Evolutionary conservation across 176 grass and related monocot genomes (phyloP).

Genomic region (Avena eriantha): DNA sequence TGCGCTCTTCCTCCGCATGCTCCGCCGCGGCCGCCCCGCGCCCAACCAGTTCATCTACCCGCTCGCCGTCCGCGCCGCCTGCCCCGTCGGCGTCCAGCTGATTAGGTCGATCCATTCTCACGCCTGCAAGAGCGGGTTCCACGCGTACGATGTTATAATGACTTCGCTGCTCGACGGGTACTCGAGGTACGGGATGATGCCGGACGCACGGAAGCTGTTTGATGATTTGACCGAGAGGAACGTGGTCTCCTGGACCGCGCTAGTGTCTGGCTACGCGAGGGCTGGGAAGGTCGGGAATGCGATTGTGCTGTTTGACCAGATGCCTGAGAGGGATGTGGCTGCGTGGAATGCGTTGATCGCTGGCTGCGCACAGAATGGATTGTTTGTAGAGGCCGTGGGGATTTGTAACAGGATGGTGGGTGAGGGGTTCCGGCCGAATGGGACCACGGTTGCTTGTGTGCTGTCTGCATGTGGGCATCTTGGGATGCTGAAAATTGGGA

Average conservation of each 20-base stretch:
- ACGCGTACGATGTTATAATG: conserved; percentile 44
- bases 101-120: conserved; percentile 64
- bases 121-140: conserved; percentile 63
- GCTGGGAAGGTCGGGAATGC: conserved; percentile 57
- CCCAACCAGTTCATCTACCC: conserved; percentile 92
- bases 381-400: conserved; percentile 55
- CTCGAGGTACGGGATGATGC: conserved; percentile 62
- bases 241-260: conserved; percentile 73
- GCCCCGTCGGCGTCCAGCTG: conserved; percentile 30
- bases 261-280: conserved; percentile 69
- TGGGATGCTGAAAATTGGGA: conserved; percentile 70
- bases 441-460: conserved; percentile 63
- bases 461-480: conserved; percentile 75
- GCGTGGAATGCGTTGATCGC: conserved; percentile 82
- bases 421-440: conserved; percentile 56
- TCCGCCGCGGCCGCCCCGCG: conserved; percentile 42
- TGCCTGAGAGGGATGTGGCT: conserved; percentile 72
- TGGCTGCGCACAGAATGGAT: conserved; percentile 68
- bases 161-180: conserved; percentile 78
- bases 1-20: conserved; percentile 74
- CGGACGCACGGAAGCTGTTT: conserved; percentile 68
- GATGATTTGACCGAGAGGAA: conserved; percentile 71
- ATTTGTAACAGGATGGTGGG: conserved; percentile 68
- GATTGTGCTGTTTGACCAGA: conserved; percentile 60
- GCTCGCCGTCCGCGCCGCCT: conserved; percentile 64